Evolutionary conservation across 805 yeast species (phyloP).

Genomic region (Wickerhamiella siamensis): DNA sequence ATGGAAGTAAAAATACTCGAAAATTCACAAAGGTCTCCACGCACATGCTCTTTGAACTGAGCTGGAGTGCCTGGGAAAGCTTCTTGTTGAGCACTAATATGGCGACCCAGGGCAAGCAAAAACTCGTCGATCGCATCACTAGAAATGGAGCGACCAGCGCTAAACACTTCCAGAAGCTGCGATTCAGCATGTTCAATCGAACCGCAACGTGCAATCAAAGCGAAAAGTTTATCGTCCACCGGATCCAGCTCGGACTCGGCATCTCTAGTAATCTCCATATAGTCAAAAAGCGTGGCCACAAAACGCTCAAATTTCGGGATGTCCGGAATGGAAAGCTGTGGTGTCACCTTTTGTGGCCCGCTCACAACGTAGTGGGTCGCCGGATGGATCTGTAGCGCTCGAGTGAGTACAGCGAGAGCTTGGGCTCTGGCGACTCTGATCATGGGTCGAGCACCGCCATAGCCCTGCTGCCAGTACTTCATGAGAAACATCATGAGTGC

Average conservation of each 20-base stretch:
- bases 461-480: constrained; percentile 18
- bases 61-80: constrained; percentile 10
- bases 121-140: constrained; percentile 15
- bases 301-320: constrained; percentile 15
- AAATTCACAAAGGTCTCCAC: constrained; percentile 10
- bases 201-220: constrained; percentile 19
- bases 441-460: constrained; percentile 15
- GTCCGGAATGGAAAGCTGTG: constrained; percentile 19
- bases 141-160: constrained; percentile 9
- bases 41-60: constrained; percentile 13
- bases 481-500: constrained; percentile 18
- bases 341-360: constrained; percentile 11
- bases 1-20: constrained; percentile 11
- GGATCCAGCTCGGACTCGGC: constrained; percentile 7
- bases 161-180: constrained; percentile 7
- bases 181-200: constrained; percentile 14
- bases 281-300: constrained; percentile 13
- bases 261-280: constrained; percentile 10
- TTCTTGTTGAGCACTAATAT: constrained; percentile 10
- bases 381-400: constrained; percentile 18
- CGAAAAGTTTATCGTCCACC: constrained; percentile 18
- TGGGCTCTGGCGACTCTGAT: constrained; percentile 17
- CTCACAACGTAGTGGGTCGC: constrained; percentile 13
- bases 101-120: constrained; percentile 12
- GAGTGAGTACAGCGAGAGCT: constrained; percentile 13